Evolutionary conservation across 495 filamentous ascomycete species (phyloP), one percentile per base, ranked within the genome.

Genomic region (Evansstolkia leycettana): DNA sequence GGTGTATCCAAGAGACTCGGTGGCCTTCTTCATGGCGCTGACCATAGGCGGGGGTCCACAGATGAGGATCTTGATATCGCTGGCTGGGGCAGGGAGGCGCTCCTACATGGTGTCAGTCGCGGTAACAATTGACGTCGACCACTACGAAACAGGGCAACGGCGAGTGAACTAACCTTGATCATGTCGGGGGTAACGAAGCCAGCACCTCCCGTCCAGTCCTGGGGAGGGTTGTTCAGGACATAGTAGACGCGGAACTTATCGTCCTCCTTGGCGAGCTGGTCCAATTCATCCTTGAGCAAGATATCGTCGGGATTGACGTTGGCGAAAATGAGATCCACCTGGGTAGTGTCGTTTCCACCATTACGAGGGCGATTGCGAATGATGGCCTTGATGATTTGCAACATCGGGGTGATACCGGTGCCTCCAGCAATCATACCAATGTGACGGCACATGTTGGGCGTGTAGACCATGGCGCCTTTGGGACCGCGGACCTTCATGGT

Each of bases 381-480:
- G 41, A 98, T 86, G 28, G 90, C 90, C 45, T 83, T 75, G 47
- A 94, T 76, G 40, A 98, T 76, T 69, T 98, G 89, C 41, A 94
- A 69, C 89, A 98, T 98, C 26, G 89, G 89, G 17, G 89, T 98
- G 60, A 98, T 95, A 47, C 90, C 90, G 10, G 90, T 96, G 34
- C 90, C 90, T 55, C 90, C 90, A 39, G 90, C 85, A 51, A 98
- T 84, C 90, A 98, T 98, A 47, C 90, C 90, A 37, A 98, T 89
- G 53, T 79, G 80, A 32, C 84, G 74, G 38, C 87, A 83, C 78
- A 98, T 82, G 68, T 93, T 93, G 37, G 89, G 88, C 7, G 76
- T 80, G 58, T 98, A 98, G 30, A 92, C 83, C 70, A 98, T 93
- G 41, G 89, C 87, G 46, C 90, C 90, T 70, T 94, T 95, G 48